Evolutionary conservation across 1,284 basidiomycete genomes (phyloP).

Genomic region (Irpex sp.): DNA sequence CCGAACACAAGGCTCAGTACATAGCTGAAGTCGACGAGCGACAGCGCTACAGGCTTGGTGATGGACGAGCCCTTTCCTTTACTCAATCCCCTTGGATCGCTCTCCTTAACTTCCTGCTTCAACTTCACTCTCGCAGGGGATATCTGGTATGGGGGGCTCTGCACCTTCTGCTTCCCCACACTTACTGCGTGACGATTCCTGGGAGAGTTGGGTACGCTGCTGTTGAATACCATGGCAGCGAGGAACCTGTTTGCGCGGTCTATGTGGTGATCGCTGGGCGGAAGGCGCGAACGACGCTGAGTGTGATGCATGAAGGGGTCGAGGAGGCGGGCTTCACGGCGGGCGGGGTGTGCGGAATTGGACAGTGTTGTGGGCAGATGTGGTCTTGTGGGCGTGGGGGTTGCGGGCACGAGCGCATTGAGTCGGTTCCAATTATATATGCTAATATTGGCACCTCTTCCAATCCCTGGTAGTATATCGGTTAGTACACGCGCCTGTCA

Average conservation of each 20-base stretch:
- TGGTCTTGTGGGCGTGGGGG: not conserved
- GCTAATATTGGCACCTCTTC: not conserved
- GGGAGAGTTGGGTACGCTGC: not conserved
- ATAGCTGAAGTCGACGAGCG: conserved; percentile 47
- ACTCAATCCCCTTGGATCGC: not conserved
- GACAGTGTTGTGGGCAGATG: not conserved
- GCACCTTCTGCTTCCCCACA: not conserved
- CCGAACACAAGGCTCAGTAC: conserved; percentile 66
- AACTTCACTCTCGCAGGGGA: not conserved
- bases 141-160: not conserved
- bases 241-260: conserved; percentile 3
- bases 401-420: no score
- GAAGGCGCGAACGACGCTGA: not conserved
- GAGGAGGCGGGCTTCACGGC: no score
- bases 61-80: not conserved
- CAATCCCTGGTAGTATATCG: conserved; percentile 10
- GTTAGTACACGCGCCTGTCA: conserved; percentile 12
- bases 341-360: not conserved
- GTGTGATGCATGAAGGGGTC: not conserved
- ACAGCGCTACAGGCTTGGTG: conserved; percentile 20
- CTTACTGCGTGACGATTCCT: not conserved
- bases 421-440: not conserved
- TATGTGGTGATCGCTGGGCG: conserved; percentile 1
- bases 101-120: not conserved
- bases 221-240: conserved; percentile 10